Percentiles rank a stretch among this genome's conserved stretches.
phyloP scores from a whole-genome alignment of 371 early-diverging fungal species.

The Actinomortierella ambigua region DNA sequence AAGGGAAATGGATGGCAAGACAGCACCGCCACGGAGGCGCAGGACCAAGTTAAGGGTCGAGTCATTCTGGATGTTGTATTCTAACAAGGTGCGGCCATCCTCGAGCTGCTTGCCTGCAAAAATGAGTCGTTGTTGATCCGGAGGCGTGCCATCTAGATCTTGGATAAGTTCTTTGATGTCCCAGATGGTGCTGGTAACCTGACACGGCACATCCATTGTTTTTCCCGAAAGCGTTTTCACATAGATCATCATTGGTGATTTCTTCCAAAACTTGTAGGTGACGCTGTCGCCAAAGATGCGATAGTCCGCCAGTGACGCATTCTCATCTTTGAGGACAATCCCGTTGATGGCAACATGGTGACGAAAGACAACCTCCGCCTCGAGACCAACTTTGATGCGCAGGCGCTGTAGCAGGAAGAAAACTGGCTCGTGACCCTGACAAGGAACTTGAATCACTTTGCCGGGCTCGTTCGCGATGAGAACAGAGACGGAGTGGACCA shows the following conservation, averaged over 20 bases:
- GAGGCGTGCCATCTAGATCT: constrained; percentile 97
- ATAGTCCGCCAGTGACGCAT: constrained; percentile 7
- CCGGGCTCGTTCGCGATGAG: too few species aligned
- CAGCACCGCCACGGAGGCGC: constrained; percentile 93
- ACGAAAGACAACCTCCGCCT: neutral
- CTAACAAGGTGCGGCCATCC: constrained; percentile 82
- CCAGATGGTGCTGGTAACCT: constrained; percentile 60
- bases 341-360: constrained; percentile 9
- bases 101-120: constrained; percentile 95
- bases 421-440: too few species aligned
- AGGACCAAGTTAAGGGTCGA: constrained; percentile 97
- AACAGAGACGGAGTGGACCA: too few species aligned
- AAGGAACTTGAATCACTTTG: too few species aligned
- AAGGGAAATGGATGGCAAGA: too few species aligned
- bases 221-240: constrained; percentile 6
- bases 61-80: constrained; percentile 86
- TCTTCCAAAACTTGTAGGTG: constrained; percentile 5
- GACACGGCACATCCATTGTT: constrained; percentile 59
- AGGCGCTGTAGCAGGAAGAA: neutral
- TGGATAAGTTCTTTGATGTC: constrained; percentile 93
- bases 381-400: neutral
- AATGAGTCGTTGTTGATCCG: constrained; percentile 94
- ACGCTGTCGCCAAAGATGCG: constrained; percentile 8
- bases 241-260: neutral
- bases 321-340: constrained; percentile 2